Percentiles rank a stretch among this genome's conserved stretches.
phyloP scores from a whole-genome alignment of 2,329 filamentous ascomycete species.

The Pseudogymnoascus sp. region DNA sequence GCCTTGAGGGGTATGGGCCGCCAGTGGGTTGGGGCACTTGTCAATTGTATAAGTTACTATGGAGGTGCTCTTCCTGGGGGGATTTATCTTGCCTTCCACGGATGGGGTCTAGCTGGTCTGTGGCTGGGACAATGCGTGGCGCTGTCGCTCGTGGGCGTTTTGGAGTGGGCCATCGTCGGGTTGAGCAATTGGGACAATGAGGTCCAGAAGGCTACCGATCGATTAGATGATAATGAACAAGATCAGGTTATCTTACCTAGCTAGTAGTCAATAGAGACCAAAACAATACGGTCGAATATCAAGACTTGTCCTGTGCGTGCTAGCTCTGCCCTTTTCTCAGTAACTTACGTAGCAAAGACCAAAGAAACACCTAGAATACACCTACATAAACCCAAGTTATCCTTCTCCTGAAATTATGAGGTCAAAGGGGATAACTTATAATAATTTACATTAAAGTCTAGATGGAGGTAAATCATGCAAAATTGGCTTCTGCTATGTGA shows the following conservation, averaged over 20 bases:
- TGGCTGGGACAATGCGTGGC: slow-evolving; percentile 81
- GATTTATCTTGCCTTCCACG: slow-evolving; percentile 77
- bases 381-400: not conserved
- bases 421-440: not conserved
- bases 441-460: no score
- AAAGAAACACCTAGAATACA: not conserved
- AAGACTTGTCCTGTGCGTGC: not conserved
- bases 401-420: not conserved
- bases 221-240: slow-evolving; percentile 48
- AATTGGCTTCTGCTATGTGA: no score
- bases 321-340: not conserved
- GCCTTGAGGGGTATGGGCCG: slow-evolving; percentile 74
- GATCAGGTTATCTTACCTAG: slow-evolving; percentile 13
- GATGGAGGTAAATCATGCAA: no score
- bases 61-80: slow-evolving; percentile 71
- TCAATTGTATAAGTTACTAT: slow-evolving; percentile 80
- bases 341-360: not conserved
- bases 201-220: slow-evolving; percentile 60
- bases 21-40: slow-evolving; percentile 74
- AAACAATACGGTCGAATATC: not conserved
- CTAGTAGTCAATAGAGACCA: not conserved
- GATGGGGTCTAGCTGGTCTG: slow-evolving; percentile 71
- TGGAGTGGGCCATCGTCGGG: slow-evolving; percentile 74
- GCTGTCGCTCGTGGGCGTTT: slow-evolving; percentile 66
- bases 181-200: slow-evolving; percentile 70